Evolutionary conservation across 768 basidiomycete genomes (phyloP), one percentile per base, ranked within the genome.

Genomic region (Sporobolomyces phaffii): DNA sequence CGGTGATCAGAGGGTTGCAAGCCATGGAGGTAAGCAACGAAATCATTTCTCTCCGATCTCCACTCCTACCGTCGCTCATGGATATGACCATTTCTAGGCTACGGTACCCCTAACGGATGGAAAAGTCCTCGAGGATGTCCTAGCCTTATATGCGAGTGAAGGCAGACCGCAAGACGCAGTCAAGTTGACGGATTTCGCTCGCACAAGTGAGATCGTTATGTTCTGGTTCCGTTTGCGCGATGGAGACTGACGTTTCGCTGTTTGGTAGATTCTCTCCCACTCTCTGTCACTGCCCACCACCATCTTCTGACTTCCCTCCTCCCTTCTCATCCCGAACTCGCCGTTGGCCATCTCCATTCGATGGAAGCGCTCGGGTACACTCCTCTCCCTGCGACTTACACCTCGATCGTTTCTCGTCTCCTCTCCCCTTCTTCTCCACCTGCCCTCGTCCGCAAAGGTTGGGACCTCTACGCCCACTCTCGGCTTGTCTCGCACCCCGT

Each of bases 401-500:
- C 84, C 13, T 80, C 84, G 26, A 78, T 86, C 51, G 87, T 94
- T 6, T 36, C 61, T 29, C 71, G 72, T 28, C 77, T 79, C 20
- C 74, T 77, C 26, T 29, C 73, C 3, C 64, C 77, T 1, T 64
- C 79, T 80, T 8, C 77, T 81, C 49, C 85, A 86, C 38, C 84
- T 83, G 72, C 80, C 80, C 47, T 79, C 80, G 31, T 80, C 62
- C 70, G 74, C 8, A 86, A 90, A 66, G 93, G 89, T 4, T 96
- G 91, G 90, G 90, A 98, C 75, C 83, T 97, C 44, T 97, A 90
- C 77, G 81, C 88, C 3, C 94, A 99, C 77, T 93, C 96, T 89
- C 89, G 94, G 50, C 92, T 96, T 67, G 89, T 90, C 18, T 90
- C 94, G 1, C 91, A 98, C 76, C 86, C 91, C 1, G 79, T 80